Conservation (phyloP, 495 filamentous ascomycete species). For the Astrocystis sublimbata region DNA sequence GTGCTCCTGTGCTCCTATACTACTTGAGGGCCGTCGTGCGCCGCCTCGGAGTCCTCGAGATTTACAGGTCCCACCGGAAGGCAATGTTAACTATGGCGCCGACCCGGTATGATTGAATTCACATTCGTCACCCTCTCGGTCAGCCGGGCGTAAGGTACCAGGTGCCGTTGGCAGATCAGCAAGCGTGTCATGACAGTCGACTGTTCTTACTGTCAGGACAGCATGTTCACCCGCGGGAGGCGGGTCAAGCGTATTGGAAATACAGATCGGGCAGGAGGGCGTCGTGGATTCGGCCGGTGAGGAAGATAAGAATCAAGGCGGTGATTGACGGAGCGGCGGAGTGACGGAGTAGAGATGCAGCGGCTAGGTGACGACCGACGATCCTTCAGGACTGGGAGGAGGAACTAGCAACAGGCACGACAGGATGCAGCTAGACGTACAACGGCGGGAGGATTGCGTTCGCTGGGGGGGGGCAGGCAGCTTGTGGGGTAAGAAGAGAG, state of each 20-base stretch:
- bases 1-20: neutral
- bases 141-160: slow-evolving; percentile 31
- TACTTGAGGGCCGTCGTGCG: neutral
- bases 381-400: slow-evolving; percentile 1
- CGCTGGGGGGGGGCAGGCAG: neutral
- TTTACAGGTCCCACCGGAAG: neutral
- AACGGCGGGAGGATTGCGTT: slow-evolving; percentile 8
- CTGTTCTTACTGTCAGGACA: neutral
- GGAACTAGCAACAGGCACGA: no score
- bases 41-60: neutral
- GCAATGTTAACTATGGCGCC: neutral
- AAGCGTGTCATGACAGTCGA: slow-evolving; percentile 32
- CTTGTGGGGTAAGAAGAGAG: slow-evolving; percentile 15
- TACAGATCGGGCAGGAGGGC: slow-evolving; percentile 5
- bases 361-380: neutral
- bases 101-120: slow-evolving; percentile 30
- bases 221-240: slow-evolving; percentile 15
- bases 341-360: slow-evolving; percentile 9
- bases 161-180: slow-evolving; percentile 22
- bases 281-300: slow-evolving; percentile 21
- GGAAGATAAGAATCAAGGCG: slow-evolving; percentile 9
- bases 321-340: no score
- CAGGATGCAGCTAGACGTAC: slow-evolving; percentile 11
- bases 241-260: slow-evolving; percentile 5
- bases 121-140: slow-evolving; percentile 28